Evolutionary conservation across 345 rosid genomes (phyloP).

Genomic region (Bruguiera parviflora): DNA sequence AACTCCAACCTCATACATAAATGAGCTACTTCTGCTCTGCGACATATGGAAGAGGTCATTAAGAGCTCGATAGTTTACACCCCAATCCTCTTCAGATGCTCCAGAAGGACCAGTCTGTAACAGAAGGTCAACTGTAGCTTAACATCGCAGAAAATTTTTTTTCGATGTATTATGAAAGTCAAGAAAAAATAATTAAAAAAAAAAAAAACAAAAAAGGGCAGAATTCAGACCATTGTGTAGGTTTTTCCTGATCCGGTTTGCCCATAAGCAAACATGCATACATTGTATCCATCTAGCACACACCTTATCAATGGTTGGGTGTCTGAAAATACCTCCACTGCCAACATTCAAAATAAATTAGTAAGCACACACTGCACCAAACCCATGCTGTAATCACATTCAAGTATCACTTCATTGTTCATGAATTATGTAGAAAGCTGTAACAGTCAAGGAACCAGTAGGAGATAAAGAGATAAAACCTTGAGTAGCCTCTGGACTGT

Average conservation of each 20-base stretch:
- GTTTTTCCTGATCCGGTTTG: constrained; percentile 99
- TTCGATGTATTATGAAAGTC: background rate
- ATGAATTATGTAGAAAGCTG: constrained; percentile 10
- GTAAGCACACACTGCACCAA: constrained; percentile 12
- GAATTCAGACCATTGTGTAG: constrained; percentile 65
- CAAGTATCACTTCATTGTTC: background rate
- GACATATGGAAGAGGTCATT: constrained; percentile 71
- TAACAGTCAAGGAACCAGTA: background rate
- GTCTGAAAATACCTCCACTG: constrained; percentile 76
- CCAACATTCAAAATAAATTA: constrained; percentile 22
- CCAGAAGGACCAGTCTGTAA: constrained; percentile 65
- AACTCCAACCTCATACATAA: constrained; percentile 60
- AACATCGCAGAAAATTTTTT: background rate
- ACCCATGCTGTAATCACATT: constrained; percentile 3
- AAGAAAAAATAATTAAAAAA: background rate
- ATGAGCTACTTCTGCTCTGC: constrained; percentile 48
- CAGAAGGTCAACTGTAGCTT: background rate
- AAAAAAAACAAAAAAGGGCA: background rate
- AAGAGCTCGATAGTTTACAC: constrained; percentile 82
- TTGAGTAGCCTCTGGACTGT: constrained; percentile 67
- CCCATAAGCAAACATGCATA: constrained; percentile 96
- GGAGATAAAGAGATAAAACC: constrained; percentile 40
- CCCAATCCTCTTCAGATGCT: constrained; percentile 72
- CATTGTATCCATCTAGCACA: constrained; percentile 82
- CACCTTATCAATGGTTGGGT: constrained; percentile 71